Base-by-base conservation (phyloP, 352 stramenopile genomes). In the Phytopythium cucurbitacearum region DNA sequence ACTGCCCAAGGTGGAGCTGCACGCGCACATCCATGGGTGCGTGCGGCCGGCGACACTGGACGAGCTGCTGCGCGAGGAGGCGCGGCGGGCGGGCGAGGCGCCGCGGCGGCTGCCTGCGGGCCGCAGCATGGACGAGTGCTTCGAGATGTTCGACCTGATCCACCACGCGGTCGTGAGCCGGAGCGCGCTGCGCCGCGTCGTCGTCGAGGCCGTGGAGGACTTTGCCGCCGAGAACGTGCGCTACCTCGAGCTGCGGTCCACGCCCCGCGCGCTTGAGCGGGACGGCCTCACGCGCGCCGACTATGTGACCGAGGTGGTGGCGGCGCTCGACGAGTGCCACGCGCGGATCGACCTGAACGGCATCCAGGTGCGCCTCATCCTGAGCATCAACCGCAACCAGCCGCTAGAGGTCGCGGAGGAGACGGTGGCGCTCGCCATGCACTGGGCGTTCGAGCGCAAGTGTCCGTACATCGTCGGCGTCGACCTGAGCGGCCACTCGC, bases 21-120 rank as follows among this genome's bases (percentile, higher is more conserved):
- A 96, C 56, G 85, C 87, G 38, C 85, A 96, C 64, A 89, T 96
- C 56, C 83, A 95, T 56, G 87, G 87, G 8, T 91, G 75, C 28
- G 85, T 94, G 53, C 80, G 85, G 9, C 64, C 73, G 33, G 58
- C 59, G 38, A 95, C 84, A 13, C 57, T 96, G 56, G 51, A 76
- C 41, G 60, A 93, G 38, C 34, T 96, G n/a, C 62, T 89, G 15
- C 42, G 61, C 12, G 64, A 90, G 33, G 64, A 88, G 40, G 73
- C 77, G 38, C 38, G 4, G 7, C 39, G 39, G 5, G 64, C 57
- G 7, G 54, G 64, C 35, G 53, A 58, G 37, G 51, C 66, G 48
- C 66, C 65, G 57, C 64, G 64, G 6, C 38, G 47, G 47, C 52
- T 87, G 40, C 79, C 75, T 2, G 56, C 51, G 54, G 70, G 77